These are phyloP conservation scores for Flaveria linearis DNA, from an alignment of 129 eudicot species.

Conservation along the genomic window DNA sequence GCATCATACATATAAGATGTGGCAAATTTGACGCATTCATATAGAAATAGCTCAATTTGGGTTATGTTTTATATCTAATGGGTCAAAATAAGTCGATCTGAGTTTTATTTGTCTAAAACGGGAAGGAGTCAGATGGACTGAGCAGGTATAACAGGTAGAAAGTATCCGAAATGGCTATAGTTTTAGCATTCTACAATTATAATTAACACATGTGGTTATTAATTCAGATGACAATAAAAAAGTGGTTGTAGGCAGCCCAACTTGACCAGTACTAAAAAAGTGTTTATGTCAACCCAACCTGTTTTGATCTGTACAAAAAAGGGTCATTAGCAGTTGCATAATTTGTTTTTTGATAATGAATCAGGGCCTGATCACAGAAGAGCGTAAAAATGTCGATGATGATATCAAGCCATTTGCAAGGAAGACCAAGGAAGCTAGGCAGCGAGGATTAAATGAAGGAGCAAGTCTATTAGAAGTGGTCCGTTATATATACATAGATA, in stretches of 20 bases:
- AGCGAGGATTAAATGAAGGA: conserved; percentile 80
- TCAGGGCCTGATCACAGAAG: conserved; percentile 91
- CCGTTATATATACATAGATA: conserved; percentile 24
- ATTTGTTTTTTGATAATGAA: conserved; percentile 21
- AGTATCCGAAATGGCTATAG: neutral
- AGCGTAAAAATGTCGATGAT: conserved; percentile 63
- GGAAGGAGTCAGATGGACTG: neutral
- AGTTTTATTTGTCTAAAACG: neutral
- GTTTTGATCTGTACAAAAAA: neutral
- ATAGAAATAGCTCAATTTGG: neutral
- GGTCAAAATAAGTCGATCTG: neutral
- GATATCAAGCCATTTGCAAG: conserved; percentile 89
- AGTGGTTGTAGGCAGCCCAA: neutral
- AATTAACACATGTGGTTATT: neutral
- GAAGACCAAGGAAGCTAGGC: conserved; percentile 59
- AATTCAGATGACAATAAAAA: neutral
- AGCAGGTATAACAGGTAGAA: neutral
- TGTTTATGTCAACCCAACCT: neutral
- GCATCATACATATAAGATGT: neutral
- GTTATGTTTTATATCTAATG: neutral
- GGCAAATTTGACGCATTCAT: neutral
- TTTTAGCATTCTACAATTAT: neutral
- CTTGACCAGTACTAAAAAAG: neutral
- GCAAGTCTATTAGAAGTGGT: conserved; percentile 93
- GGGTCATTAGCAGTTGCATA: conserved; percentile 2